These are phyloP conservation scores for Emmonsiellopsis sp. DNA, from an alignment of 2,329 filamentous ascomycete species.

Conservation along the genomic window DNA sequence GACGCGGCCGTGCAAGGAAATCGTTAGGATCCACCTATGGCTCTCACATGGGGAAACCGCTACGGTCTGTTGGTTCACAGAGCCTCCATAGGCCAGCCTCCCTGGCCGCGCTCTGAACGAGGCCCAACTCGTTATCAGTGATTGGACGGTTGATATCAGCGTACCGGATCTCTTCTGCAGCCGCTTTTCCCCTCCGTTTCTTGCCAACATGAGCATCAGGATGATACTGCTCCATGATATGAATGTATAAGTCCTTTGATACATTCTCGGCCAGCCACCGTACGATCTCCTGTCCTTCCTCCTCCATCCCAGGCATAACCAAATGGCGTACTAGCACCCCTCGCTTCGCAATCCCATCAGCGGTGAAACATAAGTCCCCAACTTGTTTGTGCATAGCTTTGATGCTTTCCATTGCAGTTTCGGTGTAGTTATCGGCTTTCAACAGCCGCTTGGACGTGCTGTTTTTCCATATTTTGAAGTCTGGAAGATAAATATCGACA, in stretches of 20 bases:
- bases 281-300: slow-evolving; percentile 66
- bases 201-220: slow-evolving; percentile 77
- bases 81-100: slow-evolving; percentile 71
- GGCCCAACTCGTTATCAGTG: slow-evolving; percentile 54
- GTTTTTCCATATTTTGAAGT: slow-evolving; percentile 74
- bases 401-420: slow-evolving; percentile 65
- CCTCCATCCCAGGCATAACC: slow-evolving; percentile 73
- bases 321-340: slow-evolving; percentile 70
- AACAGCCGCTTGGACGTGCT: slow-evolving; percentile 60
- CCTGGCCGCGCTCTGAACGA: slow-evolving; percentile 58
- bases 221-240: slow-evolving; percentile 85
- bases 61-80: slow-evolving; percentile 54
- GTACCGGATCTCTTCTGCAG: slow-evolving; percentile 51
- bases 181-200: slow-evolving; percentile 34
- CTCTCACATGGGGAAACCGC: slow-evolving; percentile 42
- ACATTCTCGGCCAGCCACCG: slow-evolving; percentile 65
- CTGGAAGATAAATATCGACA: slow-evolving; percentile 78
- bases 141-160: slow-evolving; percentile 70
- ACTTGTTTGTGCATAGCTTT: slow-evolving; percentile 74
- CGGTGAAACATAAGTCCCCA: slow-evolving; percentile 72
- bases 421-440: slow-evolving; percentile 68
- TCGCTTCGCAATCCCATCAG: slow-evolving; percentile 69
- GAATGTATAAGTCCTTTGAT: slow-evolving; percentile 66
- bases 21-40: neutral
- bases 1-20: no score